Evolutionary conservation across 2,329 filamentous ascomycete species (phyloP), one percentile per base, ranked within the genome.

Genomic region (Annulohypoxylon truncatum): DNA sequence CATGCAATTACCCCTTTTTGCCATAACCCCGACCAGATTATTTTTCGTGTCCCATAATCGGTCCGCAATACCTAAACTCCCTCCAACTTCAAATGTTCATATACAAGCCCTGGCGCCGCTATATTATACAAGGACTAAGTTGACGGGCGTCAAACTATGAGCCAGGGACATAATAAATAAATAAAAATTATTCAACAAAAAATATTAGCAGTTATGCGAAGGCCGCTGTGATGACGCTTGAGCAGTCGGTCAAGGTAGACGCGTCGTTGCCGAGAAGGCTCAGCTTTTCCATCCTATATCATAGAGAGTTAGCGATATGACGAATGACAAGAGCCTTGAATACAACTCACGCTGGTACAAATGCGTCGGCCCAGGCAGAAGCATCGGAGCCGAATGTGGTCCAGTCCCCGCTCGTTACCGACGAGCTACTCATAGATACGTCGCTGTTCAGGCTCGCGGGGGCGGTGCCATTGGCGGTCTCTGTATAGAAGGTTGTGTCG

Each of bases 231-330:
- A 77, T 58, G 42, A 76, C 65, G 29, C 66, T 67, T 1, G 74
- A 71, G 68, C 75, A 77, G 38, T 77, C 75, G 1, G 51, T 62
- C 50, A 76, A 55, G 46, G 35, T 67, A 0, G 65, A 50, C 26
- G 61, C 61, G 33, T 77, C 72, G 51, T 71, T 73, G 2, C 72
- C 74, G 20, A 75, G 54, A 4, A 72, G 22, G 31, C 66, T 65
- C 56, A 77, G 20, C 61, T 76, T 76, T 28, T 71, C 69, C 70
- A 74, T 76, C 2, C 75, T 77, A 46, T n/a, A 48, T 5, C 15
- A 10, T 38, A 53, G 35, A n/a, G 20, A 35, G 12, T 65, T 42
- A 59, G 62, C 12, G n/a, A 15, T 5, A 15, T 5, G 33, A 40
- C 2, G 50, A 55, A 8, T 40, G 35, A 31, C 20, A 18, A 22